Base-by-base conservation (phyloP, 371 early-diverging fungal species). In the Phascolomyces articulosus region DNA sequence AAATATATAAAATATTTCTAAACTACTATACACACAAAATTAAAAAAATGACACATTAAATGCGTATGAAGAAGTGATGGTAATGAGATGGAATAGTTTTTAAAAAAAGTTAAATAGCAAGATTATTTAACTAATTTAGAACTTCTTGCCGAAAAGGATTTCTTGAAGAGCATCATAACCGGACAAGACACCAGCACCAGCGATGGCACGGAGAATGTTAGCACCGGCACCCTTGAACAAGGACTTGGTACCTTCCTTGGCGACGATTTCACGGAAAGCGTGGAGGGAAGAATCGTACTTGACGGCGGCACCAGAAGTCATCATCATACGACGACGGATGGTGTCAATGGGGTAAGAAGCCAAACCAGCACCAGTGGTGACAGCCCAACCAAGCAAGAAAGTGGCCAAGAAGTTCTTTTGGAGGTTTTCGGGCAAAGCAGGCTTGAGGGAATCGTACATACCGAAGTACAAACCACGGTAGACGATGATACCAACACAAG, bases 301-400 rank as follows among this genome's bases (percentile, higher is more conserved):
- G 80, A 89, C 84, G 63, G 90, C 88, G 66, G 86, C 83, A 71
- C 90, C 91, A 66, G 91, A 89, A 47, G 90, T 87, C 91, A 93
- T 89, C 91, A 91, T 90, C 90, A 94, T 90, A 74, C 95, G 89
- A 82, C 94, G 86, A 78, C 95, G 91, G 78, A 93, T 84, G 64
- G 95, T 95, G 82, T 95, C 95, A 68, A 95, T 90, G 75, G 95
- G 96, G 85, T 95, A 94, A 54, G 87, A 85, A 64, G 85, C 77
- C 66, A 90, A 70, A 78, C 89, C 85, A 55, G 91, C 89, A 73
- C 84, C 75, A 71, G 85, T 93, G 79, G 90, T 90, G 64, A 90
- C 86, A 75, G 83, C 87, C 81, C 87, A 91, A 53, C 87, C 90
- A 40, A 91, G 83, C 63, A 83, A 67, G 87, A 91, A 91, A 38